Evolutionary conservation across 257 asterid genomes (phyloP).

Genomic region (Solanum gandarillasii): DNA sequence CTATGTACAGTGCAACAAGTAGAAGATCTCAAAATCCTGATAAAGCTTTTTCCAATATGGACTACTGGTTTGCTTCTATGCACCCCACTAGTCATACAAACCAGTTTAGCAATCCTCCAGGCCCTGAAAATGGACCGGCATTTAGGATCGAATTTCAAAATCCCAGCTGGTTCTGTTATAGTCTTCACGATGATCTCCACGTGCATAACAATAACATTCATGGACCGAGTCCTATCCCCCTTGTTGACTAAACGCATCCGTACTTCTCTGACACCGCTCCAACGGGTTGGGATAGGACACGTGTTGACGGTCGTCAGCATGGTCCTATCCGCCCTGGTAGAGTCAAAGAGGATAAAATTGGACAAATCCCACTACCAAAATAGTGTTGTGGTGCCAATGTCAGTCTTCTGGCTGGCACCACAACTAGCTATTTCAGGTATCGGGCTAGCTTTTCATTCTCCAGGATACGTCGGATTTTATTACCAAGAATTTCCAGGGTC

Average conservation of each 20-base stretch:
- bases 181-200: constrained; percentile 4
- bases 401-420: constrained; percentile 16
- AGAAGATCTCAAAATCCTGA: constrained; percentile 13
- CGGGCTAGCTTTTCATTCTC: constrained; percentile 20
- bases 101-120: constrained; percentile 4
- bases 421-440: constrained; percentile 4
- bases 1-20: constrained; percentile 9
- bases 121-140: constrained; percentile 13
- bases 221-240: constrained; percentile 4
- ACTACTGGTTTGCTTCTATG: constrained; percentile 4
- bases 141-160: neutral
- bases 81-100: constrained; percentile 9
- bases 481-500: constrained; percentile 19
- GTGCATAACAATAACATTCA: neutral
- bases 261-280: constrained; percentile 1
- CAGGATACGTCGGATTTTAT: constrained; percentile 12
- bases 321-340: constrained; percentile 8
- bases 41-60: constrained; percentile 10
- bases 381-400: constrained; percentile 4
- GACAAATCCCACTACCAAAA: neutral
- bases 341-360: neutral
- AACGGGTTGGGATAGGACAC: constrained; percentile 13
- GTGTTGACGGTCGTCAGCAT: neutral
- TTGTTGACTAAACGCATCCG: neutral
- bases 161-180: constrained; percentile 10